Percentiles rank a stretch among this genome's conserved stretches.
Conservation (phyloP, 83 land plant genomes). For the Diphasiastrum complanatum region DNA sequence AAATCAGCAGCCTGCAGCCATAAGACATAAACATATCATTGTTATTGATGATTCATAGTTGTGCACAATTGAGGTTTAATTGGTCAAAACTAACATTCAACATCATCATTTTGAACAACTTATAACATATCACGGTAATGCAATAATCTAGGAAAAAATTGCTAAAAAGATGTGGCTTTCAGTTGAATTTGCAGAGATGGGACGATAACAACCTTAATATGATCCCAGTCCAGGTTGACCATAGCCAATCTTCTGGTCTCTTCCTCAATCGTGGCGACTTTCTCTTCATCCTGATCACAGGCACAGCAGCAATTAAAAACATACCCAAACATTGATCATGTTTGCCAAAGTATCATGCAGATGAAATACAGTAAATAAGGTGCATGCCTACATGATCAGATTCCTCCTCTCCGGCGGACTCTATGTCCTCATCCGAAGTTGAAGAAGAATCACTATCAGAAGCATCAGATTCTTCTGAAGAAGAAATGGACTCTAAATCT, state of each 20-base stretch:
- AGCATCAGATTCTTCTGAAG: slow-evolving; percentile 7
- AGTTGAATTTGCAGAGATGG: too few species aligned
- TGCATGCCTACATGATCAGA: neutral
- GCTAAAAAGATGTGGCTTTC: too few species aligned
- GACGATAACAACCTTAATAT: slow-evolving; percentile 82
- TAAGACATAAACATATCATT: neutral
- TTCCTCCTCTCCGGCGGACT: neutral
- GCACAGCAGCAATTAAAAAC: neutral
- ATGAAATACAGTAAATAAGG: too few species aligned
- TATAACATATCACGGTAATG: too few species aligned
- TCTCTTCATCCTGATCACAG: slow-evolving; percentile 34
- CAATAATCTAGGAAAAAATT: too few species aligned
- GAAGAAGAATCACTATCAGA: slow-evolving; percentile 7
- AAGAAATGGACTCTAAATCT: slow-evolving; percentile 5
- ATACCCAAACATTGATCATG: neutral
- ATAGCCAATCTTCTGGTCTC: slow-evolving; percentile 77
- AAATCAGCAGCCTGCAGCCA: slow-evolving; percentile 69
- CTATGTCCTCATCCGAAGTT: slow-evolving; percentile 19
- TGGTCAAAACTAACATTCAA: neutral
- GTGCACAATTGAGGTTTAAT: neutral
- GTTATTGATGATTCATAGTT: neutral
- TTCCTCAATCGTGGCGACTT: slow-evolving; percentile 50
- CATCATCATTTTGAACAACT: too few species aligned
- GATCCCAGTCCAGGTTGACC: slow-evolving; percentile 94
- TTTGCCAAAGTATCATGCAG: too few species aligned